A percentile compares a stretch with the other conserved stretches of the same genome.
phyloP scores from a whole-genome alignment of 306 rosid genomes.

The Carpinus viminea region DNA sequence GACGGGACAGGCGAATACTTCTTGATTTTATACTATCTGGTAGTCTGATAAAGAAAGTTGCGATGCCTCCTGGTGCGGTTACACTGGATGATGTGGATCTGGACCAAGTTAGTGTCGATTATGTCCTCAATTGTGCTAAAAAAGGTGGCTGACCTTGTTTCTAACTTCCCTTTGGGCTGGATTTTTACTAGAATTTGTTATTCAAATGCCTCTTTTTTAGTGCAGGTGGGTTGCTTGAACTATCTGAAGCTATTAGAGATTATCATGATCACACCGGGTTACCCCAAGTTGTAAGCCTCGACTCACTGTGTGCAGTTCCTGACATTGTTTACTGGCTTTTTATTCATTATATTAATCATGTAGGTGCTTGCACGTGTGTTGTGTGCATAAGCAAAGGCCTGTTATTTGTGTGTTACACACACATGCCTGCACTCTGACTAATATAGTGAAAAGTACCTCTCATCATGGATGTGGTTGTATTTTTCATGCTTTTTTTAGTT shows the following conservation, averaged over 20 bases:
- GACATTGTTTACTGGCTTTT: conserved; percentile 1
- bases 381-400: not conserved
- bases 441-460: conserved; percentile 1
- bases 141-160: conserved; percentile 51
- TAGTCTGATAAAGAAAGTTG: conserved; percentile 88
- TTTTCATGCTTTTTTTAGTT: not conserved
- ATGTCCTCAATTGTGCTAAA: conserved; percentile 84
- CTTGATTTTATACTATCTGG: conserved; percentile 93
- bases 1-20: conserved; percentile 85
- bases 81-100: conserved; percentile 96
- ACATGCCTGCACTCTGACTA: conserved; percentile 19
- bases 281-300: conserved; percentile 76
- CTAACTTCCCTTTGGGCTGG: not conserved
- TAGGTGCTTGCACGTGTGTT: conserved; percentile 13
- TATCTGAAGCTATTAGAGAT: conserved; percentile 97
- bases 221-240: conserved; percentile 89
- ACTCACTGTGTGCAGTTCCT: not conserved
- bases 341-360: conserved; percentile 6
- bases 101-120: conserved; percentile 96
- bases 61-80: conserved; percentile 98
- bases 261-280: conserved; percentile 85
- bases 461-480: not conserved
- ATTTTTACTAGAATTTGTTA: conserved; percentile 2
- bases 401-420: conserved; percentile 16
- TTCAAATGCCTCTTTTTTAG: conserved; percentile 13